Base-by-base conservation (phyloP, 371 early-diverging fungal genomes). In the Mortierella sp. region DNA sequence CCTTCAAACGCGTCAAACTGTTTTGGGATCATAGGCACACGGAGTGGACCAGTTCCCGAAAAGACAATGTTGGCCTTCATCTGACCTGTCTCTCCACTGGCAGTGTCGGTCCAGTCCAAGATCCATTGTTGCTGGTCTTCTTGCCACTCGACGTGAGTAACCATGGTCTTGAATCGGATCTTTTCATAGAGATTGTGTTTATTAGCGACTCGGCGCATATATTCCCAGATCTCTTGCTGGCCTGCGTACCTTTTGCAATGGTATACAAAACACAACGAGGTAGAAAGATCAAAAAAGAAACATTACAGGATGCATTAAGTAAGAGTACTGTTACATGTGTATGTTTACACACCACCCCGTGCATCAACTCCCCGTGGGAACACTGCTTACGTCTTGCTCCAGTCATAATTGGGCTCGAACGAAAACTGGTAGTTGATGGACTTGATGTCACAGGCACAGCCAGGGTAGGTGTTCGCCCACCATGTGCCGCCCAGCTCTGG, bases 401-500 rank as follows among this genome's bases (percentile, higher is more conserved):
- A 89, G 37, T 82, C 85, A 30, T 75, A 75, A 64, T 75, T 87
- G 60, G 57, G 50, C 52, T 56, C 51, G 48, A 63, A 75, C 24
- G 58, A 56, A 57, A 46, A 70, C 24, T 66, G 37, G 42, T 55
- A 91, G 28, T 84, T 60, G 71, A 87, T 85, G 4, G 86, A 82
- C 11, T 82, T 79, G 21, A 89, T 79, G 76, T 91, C 89, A 60
- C 89, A 87, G 12, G 82, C 87, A 32, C 80, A 80, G 26, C 89
- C 90, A n/a, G 89, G 89, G 51, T 89, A 89, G 0, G 67, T 84
- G 65, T 89, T 91, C 26, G 73, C 60, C 51, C 79, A 78, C 90
- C 90, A 90, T 6, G 87, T 87, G 8, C 89, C 90, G 2, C 89
- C 89, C 17, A 89, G 70, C 30, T 83, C 85, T 4, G 76, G 66